Conservation (phyloP, 768 basidiomycete genomes). For the Lactarius deliciosus region DNA sequence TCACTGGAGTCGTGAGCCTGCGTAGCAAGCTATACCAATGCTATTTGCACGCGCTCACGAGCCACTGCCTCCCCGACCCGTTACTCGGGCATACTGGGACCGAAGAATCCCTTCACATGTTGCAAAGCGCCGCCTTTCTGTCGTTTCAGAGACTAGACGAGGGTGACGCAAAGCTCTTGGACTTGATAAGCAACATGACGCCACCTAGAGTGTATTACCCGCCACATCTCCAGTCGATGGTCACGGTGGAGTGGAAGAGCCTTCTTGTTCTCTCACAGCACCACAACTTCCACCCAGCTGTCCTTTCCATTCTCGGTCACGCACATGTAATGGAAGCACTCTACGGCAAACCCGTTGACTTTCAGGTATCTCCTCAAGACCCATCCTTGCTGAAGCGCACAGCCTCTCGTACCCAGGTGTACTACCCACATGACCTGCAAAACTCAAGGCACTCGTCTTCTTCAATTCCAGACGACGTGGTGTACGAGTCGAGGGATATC, state of each 20-base stretch:
- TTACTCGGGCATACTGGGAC: too few relatives aligned
- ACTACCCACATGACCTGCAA: slow-evolving; percentile 9
- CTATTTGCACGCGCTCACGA: slow-evolving; percentile 50
- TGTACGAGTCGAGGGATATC: slow-evolving; percentile 6
- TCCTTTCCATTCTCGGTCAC: slow-evolving; percentile 2
- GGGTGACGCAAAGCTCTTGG: slow-evolving; percentile 1
- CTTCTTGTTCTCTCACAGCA: slow-evolving; percentile 17
- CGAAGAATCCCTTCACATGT: too few relatives aligned
- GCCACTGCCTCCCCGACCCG: slow-evolving; percentile 39
- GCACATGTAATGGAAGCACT: slow-evolving; percentile 6
- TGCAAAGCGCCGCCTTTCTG: slow-evolving; percentile 33
- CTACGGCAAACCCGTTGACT: background rate
- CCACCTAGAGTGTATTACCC: slow-evolving; percentile 11
- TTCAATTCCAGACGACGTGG: background rate
- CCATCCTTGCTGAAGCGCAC: background rate
- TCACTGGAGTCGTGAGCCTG: slow-evolving; percentile 35
- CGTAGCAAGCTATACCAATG: slow-evolving; percentile 39
- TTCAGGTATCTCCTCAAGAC: background rate
- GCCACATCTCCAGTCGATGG: background rate
- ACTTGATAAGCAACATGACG: background rate
- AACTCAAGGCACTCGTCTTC: background rate
- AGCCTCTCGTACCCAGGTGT: slow-evolving; percentile 1
- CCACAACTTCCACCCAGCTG: slow-evolving; percentile 5
- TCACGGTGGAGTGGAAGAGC: slow-evolving; percentile 4
- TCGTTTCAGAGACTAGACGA: slow-evolving; percentile 42